These are phyloP conservation scores for Plectosphaerella cucumerina DNA, from an alignment of 2,329 filamentous ascomycete species.

Conservation along the genomic window DNA sequence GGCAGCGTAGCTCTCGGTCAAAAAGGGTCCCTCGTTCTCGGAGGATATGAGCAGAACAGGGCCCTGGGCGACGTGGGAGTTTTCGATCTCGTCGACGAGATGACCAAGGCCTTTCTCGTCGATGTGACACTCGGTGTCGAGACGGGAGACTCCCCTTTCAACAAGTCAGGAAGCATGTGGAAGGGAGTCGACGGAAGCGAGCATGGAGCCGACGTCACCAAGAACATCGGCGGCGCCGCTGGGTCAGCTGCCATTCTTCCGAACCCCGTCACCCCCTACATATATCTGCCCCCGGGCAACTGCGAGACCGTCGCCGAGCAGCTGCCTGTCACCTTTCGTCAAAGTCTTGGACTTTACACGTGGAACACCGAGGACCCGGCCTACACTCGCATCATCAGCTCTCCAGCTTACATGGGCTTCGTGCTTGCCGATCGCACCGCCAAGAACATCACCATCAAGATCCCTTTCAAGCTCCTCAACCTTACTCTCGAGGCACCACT, in stretches of 20 bases:
- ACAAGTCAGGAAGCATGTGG: slow-evolving; percentile 5
- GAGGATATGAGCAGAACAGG: slow-evolving; percentile 27
- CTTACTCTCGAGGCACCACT: neutral
- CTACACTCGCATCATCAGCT: neutral
- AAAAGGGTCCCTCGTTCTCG: slow-evolving; percentile 23
- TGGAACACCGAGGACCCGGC: neutral
- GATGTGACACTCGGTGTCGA: slow-evolving; percentile 18
- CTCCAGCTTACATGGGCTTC: neutral
- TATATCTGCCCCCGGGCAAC: neutral
- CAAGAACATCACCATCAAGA: neutral
- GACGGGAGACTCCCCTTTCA: slow-evolving; percentile 13
- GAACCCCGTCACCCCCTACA: neutral
- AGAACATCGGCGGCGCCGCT: slow-evolving; percentile 7
- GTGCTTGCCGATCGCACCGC: neutral
- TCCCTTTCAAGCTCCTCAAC: neutral
- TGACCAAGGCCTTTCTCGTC: slow-evolving; percentile 9
- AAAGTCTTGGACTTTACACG: neutral
- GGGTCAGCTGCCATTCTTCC: slow-evolving; percentile 3
- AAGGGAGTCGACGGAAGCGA: slow-evolving; percentile 1
- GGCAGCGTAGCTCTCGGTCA: slow-evolving; percentile 23
- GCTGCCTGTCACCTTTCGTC: neutral
- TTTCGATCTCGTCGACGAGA: slow-evolving; percentile 12
- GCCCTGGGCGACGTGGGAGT: slow-evolving; percentile 20
- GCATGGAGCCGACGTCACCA: neutral
- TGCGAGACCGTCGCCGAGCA: neutral